Evolutionary conservation across 305 asterid species (phyloP).

Genomic region (Rubia peregrina): DNA sequence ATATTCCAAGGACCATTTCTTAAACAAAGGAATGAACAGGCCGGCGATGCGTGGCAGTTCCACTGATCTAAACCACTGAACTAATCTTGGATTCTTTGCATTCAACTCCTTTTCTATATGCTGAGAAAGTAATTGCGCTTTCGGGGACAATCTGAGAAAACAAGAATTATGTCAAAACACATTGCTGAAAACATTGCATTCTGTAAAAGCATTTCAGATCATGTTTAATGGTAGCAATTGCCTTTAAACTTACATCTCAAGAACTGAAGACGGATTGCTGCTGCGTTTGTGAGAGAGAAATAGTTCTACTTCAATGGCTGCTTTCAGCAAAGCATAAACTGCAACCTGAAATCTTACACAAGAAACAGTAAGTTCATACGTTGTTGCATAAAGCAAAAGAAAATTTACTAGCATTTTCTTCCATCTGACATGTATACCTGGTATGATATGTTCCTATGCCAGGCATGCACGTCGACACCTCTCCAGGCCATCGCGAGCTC

Average conservation of each 20-base stretch:
- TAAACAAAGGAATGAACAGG: constrained; percentile 57
- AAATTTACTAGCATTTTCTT: too few relatives aligned
- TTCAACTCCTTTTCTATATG: constrained; percentile 48
- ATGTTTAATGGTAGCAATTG: neutral
- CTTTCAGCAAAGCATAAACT: constrained; percentile 57
- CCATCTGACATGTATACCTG: constrained; percentile 40
- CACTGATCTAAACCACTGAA: constrained; percentile 56
- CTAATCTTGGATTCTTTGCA: constrained; percentile 39
- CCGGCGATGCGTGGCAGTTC: constrained; percentile 58
- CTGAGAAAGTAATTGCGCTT: constrained; percentile 35
- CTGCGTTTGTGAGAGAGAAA: constrained; percentile 68
- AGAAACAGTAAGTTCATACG: neutral
- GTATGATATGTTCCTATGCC: constrained; percentile 60
- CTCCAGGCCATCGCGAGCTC: constrained; percentile 74
- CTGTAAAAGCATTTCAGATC: neutral
- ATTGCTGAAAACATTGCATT: neutral
- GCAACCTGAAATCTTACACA: constrained; percentile 46
- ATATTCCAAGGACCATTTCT: constrained; percentile 73
- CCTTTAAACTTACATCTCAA: constrained; percentile 45
- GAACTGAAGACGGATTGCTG: constrained; percentile 50
- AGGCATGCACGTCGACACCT: constrained; percentile 67
- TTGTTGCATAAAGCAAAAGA: neutral
- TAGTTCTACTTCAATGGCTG: constrained; percentile 55
- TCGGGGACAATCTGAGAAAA: constrained; percentile 50
- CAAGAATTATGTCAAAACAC: neutral